These are phyloP conservation scores for Cicer chorassanicum DNA, from an alignment of 306 rosid genomes.

Conservation along the genomic window DNA sequence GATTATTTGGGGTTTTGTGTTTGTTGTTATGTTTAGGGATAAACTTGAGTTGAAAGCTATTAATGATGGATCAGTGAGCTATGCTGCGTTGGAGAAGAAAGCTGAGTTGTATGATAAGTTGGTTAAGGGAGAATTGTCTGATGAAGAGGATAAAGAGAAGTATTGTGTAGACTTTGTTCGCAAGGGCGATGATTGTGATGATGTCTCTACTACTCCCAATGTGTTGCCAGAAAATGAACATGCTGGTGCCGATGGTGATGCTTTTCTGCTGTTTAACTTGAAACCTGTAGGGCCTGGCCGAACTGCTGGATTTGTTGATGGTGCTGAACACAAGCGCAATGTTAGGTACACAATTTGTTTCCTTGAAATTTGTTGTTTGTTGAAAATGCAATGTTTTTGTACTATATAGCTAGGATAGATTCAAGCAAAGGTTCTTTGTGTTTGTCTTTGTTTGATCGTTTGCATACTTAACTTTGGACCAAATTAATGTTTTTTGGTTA, in stretches of 20 bases:
- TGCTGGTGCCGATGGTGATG: conserved; percentile 45
- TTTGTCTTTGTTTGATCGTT: neutral
- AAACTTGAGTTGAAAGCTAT: conserved; percentile 91
- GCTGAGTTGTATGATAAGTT: conserved; percentile 81
- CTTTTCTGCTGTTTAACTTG: conserved; percentile 53
- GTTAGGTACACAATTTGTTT: conserved; percentile 60
- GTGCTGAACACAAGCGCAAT: conserved; percentile 75
- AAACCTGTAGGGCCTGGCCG: conserved; percentile 67
- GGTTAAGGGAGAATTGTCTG: conserved; percentile 78
- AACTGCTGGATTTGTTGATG: conserved; percentile 60
- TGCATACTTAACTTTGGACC: neutral
- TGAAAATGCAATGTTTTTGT: neutral
- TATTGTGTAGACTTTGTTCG: conserved; percentile 89
- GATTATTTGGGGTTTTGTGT: neutral
- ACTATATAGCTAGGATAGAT: conserved; percentile 12
- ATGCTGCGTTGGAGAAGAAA: conserved; percentile 86
- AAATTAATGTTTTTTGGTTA: conserved; percentile 3
- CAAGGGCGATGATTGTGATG: conserved; percentile 72
- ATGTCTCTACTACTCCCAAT: conserved; percentile 2
- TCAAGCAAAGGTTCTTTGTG: neutral
- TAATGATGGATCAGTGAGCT: conserved; percentile 80
- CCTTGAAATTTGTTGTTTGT: neutral
- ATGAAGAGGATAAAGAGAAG: conserved; percentile 89
- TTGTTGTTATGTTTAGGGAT: conserved; percentile 59
- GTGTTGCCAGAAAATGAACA: conserved; percentile 53